Evolutionary conservation across 2,329 filamentous ascomycete species (phyloP).

Genomic region (Verticillium klebahnii): DNA sequence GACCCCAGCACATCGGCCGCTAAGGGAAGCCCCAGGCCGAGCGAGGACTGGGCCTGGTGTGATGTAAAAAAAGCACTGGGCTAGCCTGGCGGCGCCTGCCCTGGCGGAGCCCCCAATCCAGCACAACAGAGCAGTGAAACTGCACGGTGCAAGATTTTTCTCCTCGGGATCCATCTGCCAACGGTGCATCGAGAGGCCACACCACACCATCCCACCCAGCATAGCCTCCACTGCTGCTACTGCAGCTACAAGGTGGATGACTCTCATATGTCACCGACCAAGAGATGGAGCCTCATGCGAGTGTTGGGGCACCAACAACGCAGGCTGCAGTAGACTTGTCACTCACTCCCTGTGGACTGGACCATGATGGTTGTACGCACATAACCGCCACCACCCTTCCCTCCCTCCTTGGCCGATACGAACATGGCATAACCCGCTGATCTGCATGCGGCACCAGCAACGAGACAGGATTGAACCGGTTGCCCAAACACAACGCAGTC

Average conservation of each 20-base stretch:
- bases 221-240: background rate
- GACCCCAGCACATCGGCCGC: background rate
- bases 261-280: background rate
- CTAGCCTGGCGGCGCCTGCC: background rate
- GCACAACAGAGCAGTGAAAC: background rate
- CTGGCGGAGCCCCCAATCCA: background rate
- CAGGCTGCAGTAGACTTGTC: background rate
- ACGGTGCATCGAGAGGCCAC: background rate
- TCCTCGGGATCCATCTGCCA: background rate
- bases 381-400: background rate
- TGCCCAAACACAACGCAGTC: no score
- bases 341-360: background rate
- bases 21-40: background rate
- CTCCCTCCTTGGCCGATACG: background rate
- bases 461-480: background rate
- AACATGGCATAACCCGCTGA: background rate
- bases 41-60: no score
- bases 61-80: background rate
- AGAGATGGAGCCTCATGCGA: background rate
- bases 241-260: background rate
- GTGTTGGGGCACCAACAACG: background rate
- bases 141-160: background rate
- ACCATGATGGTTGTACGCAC: background rate
- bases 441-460: background rate
- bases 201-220: background rate